Percentiles rank a stretch among this genome's conserved stretches.
Evolutionary conservation across 306 rosid species (phyloP).

Genomic region (Prunus salicina): DNA sequence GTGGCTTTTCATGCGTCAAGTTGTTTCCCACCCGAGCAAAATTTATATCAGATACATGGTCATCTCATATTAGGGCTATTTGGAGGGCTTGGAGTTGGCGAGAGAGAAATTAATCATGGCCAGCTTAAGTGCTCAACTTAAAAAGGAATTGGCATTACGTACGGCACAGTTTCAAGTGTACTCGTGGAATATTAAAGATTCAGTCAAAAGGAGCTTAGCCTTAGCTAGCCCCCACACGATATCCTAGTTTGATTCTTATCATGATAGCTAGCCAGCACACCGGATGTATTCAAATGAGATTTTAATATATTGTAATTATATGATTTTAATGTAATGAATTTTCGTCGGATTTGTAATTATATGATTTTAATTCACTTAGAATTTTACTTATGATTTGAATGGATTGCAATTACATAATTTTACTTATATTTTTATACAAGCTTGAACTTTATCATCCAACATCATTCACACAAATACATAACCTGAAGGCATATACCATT

Average conservation of each 20-base stretch:
- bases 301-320: too few species aligned
- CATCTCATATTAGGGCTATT: not conserved
- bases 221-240: not conserved
- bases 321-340: too few species aligned
- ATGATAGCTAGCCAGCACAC: not conserved
- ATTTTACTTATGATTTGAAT: too few species aligned
- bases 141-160: not conserved
- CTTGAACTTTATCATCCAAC: too few species aligned
- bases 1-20: not conserved
- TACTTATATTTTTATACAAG: too few species aligned
- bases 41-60: not conserved
- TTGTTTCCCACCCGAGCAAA: not conserved
- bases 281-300: not conserved
- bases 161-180: not conserved
- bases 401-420: too few species aligned
- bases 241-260: constrained; percentile 6
- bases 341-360: fast-evolving
- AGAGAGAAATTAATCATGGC: not conserved
- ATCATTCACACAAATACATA: too few species aligned
- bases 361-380: too few species aligned
- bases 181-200: not conserved
- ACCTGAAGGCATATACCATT: too few species aligned
- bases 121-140: constrained; percentile 9
- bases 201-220: not conserved
- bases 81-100: not conserved